Base-by-base conservation (phyloP, 1,284 basidiomycete genomes). In the Neonothopanus nambi region DNA sequence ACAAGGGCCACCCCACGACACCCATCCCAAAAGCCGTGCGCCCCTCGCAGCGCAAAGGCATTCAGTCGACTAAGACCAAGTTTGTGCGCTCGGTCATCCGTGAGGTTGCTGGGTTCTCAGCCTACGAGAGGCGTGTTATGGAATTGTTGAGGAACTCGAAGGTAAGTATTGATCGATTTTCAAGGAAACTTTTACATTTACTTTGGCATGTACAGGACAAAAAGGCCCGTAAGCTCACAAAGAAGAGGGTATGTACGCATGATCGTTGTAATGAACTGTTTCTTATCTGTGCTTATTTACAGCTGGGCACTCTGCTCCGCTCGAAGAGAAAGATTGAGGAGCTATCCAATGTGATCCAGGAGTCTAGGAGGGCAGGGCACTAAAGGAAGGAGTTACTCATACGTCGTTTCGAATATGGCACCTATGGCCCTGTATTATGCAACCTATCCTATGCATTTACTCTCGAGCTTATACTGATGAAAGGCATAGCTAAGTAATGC, bases 131-230 rank as follows among this genome's bases (percentile, higher is more conserved):
- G 70, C 88, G 97, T 63, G 95, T 99, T 56, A 89, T 99, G 92
- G 97, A 99, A 79, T 75, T 99, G 83, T 79, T 99, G 80, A 88
- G 96, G 74, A 99, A 98, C 88, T 97, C 94, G 63, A 98, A 98
- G 84, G 91, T 93, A 69, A 63, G 85, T 71, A 47, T n/a, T n/a
- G 36, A 40, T 37, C 54, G 47, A 5, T n/a, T 21, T 48, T 45
- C 44, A 8, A 41, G 23, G 15, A 24, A 49, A 20, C 2, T 39
- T 41, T 46, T 18, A 9, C 39, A 20, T 42, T 37, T 33, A 33
- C 20, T 35, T 56, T 48, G 50, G 47, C 9, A 1, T 50, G 13
- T 59, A 37, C 63, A 93, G 93, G 95, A 98, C 75, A 98, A 98
- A 86, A 96, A 95, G 79, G 95, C 95, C 58, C 84, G 93, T 75